Base-by-base conservation (phyloP, 768 basidiomycete genomes). In the Goffeauzyma gilvescens region DNA sequence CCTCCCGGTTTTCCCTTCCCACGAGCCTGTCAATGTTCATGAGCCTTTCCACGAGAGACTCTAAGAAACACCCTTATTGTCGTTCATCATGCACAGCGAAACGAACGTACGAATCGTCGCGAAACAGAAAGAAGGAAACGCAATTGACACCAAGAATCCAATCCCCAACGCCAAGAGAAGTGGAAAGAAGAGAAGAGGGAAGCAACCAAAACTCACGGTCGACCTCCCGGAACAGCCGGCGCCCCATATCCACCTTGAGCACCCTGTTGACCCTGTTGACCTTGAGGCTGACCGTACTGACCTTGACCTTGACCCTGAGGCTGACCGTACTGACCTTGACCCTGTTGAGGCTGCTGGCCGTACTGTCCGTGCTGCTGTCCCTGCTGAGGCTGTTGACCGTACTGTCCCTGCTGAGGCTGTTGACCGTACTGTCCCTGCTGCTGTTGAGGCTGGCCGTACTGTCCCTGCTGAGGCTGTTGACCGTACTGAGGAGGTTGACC, bases 151-250 rank as follows among this genome's bases (percentile, higher is more conserved):
- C n/a, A n/a, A n/a, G n/a, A n/a, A n/a, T n/a, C n/a, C n/a, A n/a
- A n/a, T n/a, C n/a, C 57, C 51, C 35, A 62, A 58, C 38, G 59
- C 60, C 43, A 54, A 50, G 35, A 62, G 58, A 55, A 56, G 58
- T 33, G 59, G 56, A 42, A 53, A 49, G n/a, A 62, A 38, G 14
- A 50, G 25, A 7, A 38, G 32, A 6, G 52, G 42, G 8, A 61
- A 42, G 42, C 50, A 52, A 20, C 50, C 33, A 24, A 55, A 36
- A 35, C 56, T 50, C 2, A 32, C 23, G 13, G 55, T 52, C 15
- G 35, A 42, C 9, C 53, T 52, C 5, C 37, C 51, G 22, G 45
- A 52, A 14, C 44, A 45, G 3, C 44, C 52, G 10, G 34, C 45
- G 6, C 32, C 37, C 14, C n/a, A 26, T 21, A 44, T 28, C n/a